Base-by-base conservation (phyloP, 1,284 basidiomycete species). In the Ceratobasidium sp. region DNA sequence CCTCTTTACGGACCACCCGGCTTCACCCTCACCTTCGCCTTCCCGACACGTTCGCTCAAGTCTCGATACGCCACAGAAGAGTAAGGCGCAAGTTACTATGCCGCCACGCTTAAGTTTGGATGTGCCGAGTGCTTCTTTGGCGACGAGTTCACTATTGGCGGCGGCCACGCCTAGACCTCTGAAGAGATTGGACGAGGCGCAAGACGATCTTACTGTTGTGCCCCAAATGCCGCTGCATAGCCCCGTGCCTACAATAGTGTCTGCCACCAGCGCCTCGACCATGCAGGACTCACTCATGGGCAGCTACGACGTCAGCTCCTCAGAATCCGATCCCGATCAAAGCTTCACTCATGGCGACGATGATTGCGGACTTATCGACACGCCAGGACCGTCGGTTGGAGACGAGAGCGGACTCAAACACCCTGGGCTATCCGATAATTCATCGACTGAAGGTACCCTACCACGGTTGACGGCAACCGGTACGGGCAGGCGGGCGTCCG, bases 281-380 rank as follows among this genome's bases (percentile, higher is more conserved):
- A 33, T 57, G 19, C 67, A 45, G 59, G 67, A 71, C 15, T 71
- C 67, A 14, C 56, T 71, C 24, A 29, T 71, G 54, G 27, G 67
- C 27, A 60, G 56, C 56, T 60, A 59, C 45, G 67, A 60, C 17
- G 53, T 24, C 7, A 22, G 54, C 41, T 71, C 67, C 19, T 71
- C 54, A 7, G 67, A 71, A 60, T 71, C 67, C 2, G 67, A 71
- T 45, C 67, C 41, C 19, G 67, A 71, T n/a, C 67, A 44, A 22
- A 48, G 41, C 27, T 71, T 71, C 29, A 6, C 56, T 3, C 29
- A 19, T 6, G 67, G 56, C 8, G 67, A 71, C 31, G 56, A 59
- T 29, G 53, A 69, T 2, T 71, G 56, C 24, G 56, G 44, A 2
- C 51, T 41, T 22, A 57, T 57, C 3, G 56, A 8, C 31, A 22